These are phyloP conservation scores for Penicillium coprophilum DNA, from an alignment of 495 filamentous ascomycete genomes.

Conservation along the genomic window DNA sequence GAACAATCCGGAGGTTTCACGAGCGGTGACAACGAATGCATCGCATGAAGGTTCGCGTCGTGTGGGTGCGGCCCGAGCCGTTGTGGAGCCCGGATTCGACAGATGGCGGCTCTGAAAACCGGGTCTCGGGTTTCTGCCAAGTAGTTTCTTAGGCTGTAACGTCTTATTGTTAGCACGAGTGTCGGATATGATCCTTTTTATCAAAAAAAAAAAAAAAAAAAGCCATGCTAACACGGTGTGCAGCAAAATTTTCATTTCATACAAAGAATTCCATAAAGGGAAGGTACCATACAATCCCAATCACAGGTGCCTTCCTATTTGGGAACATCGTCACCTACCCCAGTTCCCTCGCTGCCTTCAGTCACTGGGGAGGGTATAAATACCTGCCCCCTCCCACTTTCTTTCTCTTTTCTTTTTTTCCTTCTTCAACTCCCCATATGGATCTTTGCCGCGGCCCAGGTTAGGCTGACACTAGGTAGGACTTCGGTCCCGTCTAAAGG, in stretches of 20 bases:
- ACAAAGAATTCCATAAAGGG: not conserved
- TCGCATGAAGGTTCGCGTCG: not conserved
- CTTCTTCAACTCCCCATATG: no score
- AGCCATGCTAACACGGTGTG: no score
- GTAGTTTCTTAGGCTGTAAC: no score
- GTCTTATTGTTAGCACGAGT: not conserved
- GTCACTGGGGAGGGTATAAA: not conserved
- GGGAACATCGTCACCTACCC: not conserved
- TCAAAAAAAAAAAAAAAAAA: no score
- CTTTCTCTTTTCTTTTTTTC: not conserved
- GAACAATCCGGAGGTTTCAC: not conserved
- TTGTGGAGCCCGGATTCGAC: conserved; percentile 5
- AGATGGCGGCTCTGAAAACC: not conserved
- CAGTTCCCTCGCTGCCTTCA: not conserved
- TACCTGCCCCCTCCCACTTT: not conserved
- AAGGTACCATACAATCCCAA: not conserved
- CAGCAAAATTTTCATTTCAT: no score
- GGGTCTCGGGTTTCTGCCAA: not conserved
- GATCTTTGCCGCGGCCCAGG: no score
- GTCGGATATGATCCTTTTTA: not conserved
- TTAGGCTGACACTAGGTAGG: no score
- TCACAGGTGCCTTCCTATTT: not conserved
- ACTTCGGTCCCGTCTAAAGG: no score
- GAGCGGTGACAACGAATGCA: not conserved
- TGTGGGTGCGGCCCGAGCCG: conserved; percentile 1